phyloP scores from a whole-genome alignment of 225 moss, liverwort and hornwort species.

The Sphagnum contortum region DNA sequence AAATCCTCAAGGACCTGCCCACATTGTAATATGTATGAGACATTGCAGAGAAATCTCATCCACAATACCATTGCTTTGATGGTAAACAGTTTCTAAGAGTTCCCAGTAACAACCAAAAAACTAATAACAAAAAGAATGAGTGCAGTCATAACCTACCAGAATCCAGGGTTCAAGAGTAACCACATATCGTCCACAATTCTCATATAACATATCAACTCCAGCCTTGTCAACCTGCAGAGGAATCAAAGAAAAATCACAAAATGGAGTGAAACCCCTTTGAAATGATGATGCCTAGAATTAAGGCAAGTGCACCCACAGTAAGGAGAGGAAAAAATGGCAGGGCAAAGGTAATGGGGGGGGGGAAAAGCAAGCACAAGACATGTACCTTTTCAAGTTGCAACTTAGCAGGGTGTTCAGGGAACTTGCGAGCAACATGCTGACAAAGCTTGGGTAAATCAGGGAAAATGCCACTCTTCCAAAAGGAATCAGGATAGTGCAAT shows the following conservation, averaged over 20 bases:
- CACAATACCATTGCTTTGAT: not conserved
- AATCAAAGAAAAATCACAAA: too few species aligned
- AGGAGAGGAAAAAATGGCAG: not conserved
- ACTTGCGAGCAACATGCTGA: slow-evolving; percentile 83
- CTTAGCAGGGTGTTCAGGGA: slow-evolving; percentile 94
- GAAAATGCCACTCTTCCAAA: slow-evolving; percentile 75
- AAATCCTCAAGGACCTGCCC: slow-evolving; percentile 85
- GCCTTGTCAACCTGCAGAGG: slow-evolving; percentile 70
- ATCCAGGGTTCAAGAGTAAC: slow-evolving; percentile 93
- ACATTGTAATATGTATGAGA: too few species aligned
- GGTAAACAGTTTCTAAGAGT: too few species aligned
- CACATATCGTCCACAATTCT: slow-evolving; percentile 63
- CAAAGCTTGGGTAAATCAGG: slow-evolving; percentile 94
- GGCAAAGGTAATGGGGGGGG: not conserved
- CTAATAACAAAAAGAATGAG: too few species aligned
- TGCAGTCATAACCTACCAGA: slow-evolving; percentile 30
- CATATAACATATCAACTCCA: slow-evolving; percentile 69
- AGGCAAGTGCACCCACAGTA: not conserved
- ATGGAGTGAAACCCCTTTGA: too few species aligned
- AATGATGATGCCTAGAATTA: too few species aligned
- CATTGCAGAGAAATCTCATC: not conserved
- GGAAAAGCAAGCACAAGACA: not conserved
- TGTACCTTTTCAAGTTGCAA: slow-evolving; percentile 89
- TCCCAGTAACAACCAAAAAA: too few species aligned
- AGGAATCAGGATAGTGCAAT: slow-evolving; percentile 69